A percentile compares a stretch with the other conserved stretches of the same genome.
phyloP scores from a whole-genome alignment of 2,329 filamentous ascomycete genomes.

The Pseudogymnoascus sp. region DNA sequence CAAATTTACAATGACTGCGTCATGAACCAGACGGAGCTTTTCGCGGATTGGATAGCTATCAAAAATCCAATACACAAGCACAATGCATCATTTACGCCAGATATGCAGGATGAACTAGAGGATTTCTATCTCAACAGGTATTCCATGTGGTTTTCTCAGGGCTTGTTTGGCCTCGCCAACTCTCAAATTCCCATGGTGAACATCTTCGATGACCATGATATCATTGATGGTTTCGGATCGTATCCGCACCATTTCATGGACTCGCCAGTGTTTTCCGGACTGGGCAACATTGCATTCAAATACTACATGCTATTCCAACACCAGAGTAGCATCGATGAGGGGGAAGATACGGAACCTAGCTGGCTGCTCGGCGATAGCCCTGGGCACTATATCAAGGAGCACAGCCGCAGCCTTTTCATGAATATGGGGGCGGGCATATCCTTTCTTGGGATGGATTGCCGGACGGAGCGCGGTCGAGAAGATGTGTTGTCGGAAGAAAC shows the following conservation, averaged over 20 bases:
- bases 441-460: constrained; percentile 80
- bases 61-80: constrained; percentile 76
- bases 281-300: constrained; percentile 91
- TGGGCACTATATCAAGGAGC: constrained; percentile 84
- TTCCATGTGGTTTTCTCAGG: constrained; percentile 91
- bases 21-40: constrained; percentile 63
- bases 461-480: constrained; percentile 79
- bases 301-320: constrained; percentile 99
- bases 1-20: constrained; percentile 93
- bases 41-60: constrained; percentile 76
- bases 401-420: constrained; percentile 79
- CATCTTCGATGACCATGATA: constrained; percentile 92
- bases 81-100: constrained; percentile 63
- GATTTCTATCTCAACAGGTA: constrained; percentile 83
- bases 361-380: constrained; percentile 75
- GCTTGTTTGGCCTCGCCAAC: constrained; percentile 84
- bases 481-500: constrained; percentile 73
- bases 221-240: constrained; percentile 85
- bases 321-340: constrained; percentile 76
- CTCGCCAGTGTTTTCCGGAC: constrained; percentile 77
- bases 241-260: constrained; percentile 90
- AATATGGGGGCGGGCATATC: constrained; percentile 69
- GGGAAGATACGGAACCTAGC: constrained; percentile 74
- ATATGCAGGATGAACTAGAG: constrained; percentile 85
- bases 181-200: constrained; percentile 98